Evolutionary conservation across 108 stramenopile genomes (phyloP), one percentile per base, ranked within the genome.

Genomic region (Skeletonema grethae): DNA sequence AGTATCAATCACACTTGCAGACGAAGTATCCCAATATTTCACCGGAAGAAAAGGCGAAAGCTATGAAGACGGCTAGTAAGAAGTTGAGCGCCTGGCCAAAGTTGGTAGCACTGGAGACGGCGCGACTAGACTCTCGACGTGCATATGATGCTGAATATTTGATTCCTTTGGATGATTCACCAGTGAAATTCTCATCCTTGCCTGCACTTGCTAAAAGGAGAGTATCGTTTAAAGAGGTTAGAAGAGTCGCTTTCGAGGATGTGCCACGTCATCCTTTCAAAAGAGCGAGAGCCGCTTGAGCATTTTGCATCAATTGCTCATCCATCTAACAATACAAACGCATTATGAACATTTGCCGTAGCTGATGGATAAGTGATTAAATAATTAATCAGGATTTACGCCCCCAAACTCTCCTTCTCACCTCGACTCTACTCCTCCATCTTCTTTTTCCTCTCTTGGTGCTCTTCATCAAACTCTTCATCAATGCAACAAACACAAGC

Each of bases 401-500:
- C n/a, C n/a, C n/a, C n/a, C 31, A 31, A 31, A 4, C 4, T 31
- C 4, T 2, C 31, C 2, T 31, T 31, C 31, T 3, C 4, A 3
- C 31, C 31, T 1, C 35, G 1, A 36, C 35, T 36, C 67, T 77
- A 39, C 57, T 82, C 75, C 64, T 79, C 60, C 53, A 57, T 73
- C 34, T 84, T 75, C 29, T 78, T 57, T 65, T 53, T 85, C 57
- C 63, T 67, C 65, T 85, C 77, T 36, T 84, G 80, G 56, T 92
- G 91, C 45, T 89, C 88, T 57, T 92, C 88, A 62, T 92, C 91
- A 66, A 90, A 89, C 72, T 92, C 50, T 22, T 92, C 91, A 77
- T 92, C 91, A 63, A 92, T 90, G 29, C 88, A 88, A 69, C 91
- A 92, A 8, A 80, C 76, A 79, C 91, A 92, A 18, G 91, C 88